Conservation (phyloP, 192 early-diverging fungal genomes). For the Coemansia aciculifera region DNA sequence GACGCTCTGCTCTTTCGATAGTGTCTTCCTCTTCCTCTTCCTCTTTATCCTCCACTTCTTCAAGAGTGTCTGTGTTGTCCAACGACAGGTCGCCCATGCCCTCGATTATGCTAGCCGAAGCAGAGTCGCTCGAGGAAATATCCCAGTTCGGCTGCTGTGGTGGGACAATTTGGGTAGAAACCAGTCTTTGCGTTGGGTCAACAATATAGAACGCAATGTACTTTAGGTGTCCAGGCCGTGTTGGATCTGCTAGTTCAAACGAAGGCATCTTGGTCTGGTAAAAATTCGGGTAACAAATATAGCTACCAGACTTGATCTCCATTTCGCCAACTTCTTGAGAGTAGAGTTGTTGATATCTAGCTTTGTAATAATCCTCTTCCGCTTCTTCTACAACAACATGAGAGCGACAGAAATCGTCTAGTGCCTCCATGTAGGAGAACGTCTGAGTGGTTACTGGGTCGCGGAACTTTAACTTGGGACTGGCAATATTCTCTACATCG, state of each 20-base stretch:
- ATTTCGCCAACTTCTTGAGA: slow-evolving; percentile 51
- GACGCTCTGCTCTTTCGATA: not conserved
- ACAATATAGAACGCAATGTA: slow-evolving; percentile 72
- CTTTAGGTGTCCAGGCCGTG: slow-evolving; percentile 63
- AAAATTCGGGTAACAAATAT: slow-evolving; percentile 70
- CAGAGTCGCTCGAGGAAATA: not conserved
- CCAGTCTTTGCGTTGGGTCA: slow-evolving; percentile 57
- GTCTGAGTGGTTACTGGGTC: not conserved
- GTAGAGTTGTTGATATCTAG: not conserved
- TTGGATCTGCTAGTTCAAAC: slow-evolving; percentile 61
- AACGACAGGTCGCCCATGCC: not conserved
- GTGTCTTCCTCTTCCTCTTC: not conserved
- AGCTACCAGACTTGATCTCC: slow-evolving; percentile 56
- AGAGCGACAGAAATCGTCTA: not conserved
- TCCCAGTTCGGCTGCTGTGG: slow-evolving; percentile 63
- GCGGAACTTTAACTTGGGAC: slow-evolving; percentile 61
- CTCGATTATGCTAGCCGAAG: not conserved
- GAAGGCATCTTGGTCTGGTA: slow-evolving; percentile 65
- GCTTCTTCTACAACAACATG: not conserved
- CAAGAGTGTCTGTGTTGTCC: not conserved
- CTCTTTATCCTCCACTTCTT: not conserved
- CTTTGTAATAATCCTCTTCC: not conserved
- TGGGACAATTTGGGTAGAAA: slow-evolving; percentile 62
- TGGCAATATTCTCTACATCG: slow-evolving; percentile 67
- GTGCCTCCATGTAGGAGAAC: too few relatives aligned